phyloP scores from a whole-genome alignment of 345 rosid species.

The Salix brachista region DNA sequence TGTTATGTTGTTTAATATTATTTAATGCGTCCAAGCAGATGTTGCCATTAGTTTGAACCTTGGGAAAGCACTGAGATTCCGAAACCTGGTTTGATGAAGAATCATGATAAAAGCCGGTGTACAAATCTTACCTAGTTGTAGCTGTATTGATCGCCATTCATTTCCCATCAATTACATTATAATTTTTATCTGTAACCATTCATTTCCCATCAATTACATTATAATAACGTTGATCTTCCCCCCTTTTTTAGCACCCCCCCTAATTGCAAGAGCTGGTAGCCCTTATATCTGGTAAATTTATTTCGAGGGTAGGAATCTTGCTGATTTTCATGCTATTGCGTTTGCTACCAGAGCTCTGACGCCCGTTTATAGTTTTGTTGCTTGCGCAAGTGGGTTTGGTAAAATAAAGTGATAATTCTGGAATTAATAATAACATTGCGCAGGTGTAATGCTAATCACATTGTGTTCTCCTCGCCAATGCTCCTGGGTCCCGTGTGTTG shows the following conservation, averaged over 20 bases:
- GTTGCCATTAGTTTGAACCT: slow-evolving; percentile 10
- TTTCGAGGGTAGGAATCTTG: too few species aligned
- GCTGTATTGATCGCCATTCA: neutral
- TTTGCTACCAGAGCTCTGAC: too few species aligned
- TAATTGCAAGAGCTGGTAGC: too few species aligned
- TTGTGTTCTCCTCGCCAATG: too few species aligned
- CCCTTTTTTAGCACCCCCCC: neutral
- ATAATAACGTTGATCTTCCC: neutral
- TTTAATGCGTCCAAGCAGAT: slow-evolving; percentile 1
- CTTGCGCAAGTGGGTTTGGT: neutral
- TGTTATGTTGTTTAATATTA: slow-evolving; percentile 13
- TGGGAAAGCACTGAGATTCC: slow-evolving; percentile 42
- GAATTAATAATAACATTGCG: neutral
- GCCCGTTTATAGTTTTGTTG: too few species aligned
- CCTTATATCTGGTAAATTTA: too few species aligned
- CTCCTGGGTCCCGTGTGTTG: neutral
- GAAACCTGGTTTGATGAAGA: slow-evolving; percentile 59
- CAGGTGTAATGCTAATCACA: neutral
- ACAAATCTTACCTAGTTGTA: slow-evolving; percentile 7
- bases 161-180: neutral
- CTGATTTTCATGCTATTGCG: too few species aligned
- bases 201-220: neutral
- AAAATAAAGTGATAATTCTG: neutral
- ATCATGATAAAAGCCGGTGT: slow-evolving; percentile 40
- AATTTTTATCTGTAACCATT: neutral